Base-by-base conservation (phyloP, 306 rosid genomes). In the Castanospermum australe region DNA sequence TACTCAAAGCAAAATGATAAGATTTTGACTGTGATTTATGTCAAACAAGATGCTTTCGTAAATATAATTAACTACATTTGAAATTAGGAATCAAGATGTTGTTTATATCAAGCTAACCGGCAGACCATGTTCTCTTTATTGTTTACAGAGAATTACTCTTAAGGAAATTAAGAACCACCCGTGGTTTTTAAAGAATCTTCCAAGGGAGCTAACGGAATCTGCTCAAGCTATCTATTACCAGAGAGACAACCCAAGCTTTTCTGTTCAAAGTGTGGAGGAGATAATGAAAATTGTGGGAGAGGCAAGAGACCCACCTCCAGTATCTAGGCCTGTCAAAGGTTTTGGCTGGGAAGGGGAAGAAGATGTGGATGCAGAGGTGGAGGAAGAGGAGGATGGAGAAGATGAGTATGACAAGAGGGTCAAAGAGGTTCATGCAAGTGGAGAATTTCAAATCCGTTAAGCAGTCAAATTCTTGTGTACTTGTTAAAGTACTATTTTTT, bases 391-490 rank as follows among this genome's bases (percentile, higher is more conserved):
- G 5, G 90, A 89, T 0, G 90, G 80, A 2, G 92, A 91, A 69
- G 96, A 91, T 9, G 96, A 91, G 86, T 91, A 91, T 63, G 96
- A 91, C 82, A 91, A 87, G 72, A 87, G 93, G 88, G 96, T 91
- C 45, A 91, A 84, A 75, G 96, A 91, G 87, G 93, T 87, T 84
- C 96, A 87, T 38, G 93, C 93, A 48, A 91, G 96, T 73, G 96
- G 93, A 69, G 96, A 91, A 64, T 91, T 87, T 61, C 93, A 80
- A 0, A 79, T 87, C 83, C 89, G 84, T 76, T 91, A 79, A 87
- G 83, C 73, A 72, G 24, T 48, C 68, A 67, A 25, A 80, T 86
- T 80, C 71, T 56, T 57, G 72, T 75, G 86, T 74, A 63, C 24
- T 64, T 52, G 84, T 65, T 44, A 38, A 76, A 76, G 70, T 67